Evolutionary conservation across 805 yeast species (phyloP).

Genomic region (Starmerella lactis-condensi): DNA sequence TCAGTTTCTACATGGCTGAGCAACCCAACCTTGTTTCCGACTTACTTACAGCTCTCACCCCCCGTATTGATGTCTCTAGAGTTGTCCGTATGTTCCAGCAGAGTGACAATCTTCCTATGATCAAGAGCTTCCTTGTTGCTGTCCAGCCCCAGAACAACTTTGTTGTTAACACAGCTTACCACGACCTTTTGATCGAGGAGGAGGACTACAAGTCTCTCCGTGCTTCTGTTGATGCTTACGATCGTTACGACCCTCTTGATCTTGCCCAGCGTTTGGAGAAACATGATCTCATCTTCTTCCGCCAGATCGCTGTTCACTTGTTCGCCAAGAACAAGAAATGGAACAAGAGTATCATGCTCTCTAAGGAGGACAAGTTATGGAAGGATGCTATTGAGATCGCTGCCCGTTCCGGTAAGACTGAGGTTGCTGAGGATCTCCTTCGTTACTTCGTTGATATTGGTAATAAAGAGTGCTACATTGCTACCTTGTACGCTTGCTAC

Average conservation of each 20-base stretch:
- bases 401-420: conserved; percentile 54
- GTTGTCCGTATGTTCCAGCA: conserved; percentile 87
- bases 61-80: conserved; percentile 84
- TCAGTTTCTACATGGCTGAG: conserved; percentile 79
- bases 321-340: conserved; percentile 90
- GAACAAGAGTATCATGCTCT: conserved; percentile 68
- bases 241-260: conserved; percentile 80
- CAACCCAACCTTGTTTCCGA: conserved; percentile 84
- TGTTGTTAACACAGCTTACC: conserved; percentile 86
- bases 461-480: conserved; percentile 86
- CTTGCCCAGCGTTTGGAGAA: conserved; percentile 84
- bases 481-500: conserved; percentile 71
- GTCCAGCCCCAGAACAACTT: conserved; percentile 80
- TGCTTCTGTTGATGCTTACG: conserved; percentile 71
- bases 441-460: conserved; percentile 92
- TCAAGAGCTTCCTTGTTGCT: conserved; percentile 83
- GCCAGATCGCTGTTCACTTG: conserved; percentile 87
- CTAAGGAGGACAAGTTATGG: conserved; percentile 89
- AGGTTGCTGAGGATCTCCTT: conserved; percentile 74
- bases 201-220: conserved; percentile 83
- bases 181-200: conserved; percentile 86
- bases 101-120: conserved; percentile 88
- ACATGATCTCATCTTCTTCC: conserved; percentile 77
- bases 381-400: conserved; percentile 86
- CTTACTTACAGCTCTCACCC: conserved; percentile 60